Evolutionary conservation across 1,284 basidiomycete genomes (phyloP).

Genomic region (Tetrapyrgos nigripes): DNA sequence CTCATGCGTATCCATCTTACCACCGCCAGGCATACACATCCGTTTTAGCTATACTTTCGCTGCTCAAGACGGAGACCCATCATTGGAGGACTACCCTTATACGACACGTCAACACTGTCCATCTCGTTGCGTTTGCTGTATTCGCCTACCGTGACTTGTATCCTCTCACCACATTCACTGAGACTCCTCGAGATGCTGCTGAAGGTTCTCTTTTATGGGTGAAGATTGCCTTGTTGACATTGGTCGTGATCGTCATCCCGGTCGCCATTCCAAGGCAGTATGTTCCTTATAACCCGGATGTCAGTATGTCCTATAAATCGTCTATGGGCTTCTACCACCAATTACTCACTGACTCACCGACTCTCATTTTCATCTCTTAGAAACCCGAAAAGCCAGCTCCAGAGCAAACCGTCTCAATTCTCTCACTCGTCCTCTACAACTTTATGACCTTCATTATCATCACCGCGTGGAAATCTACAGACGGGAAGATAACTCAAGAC

Average conservation of each 20-base stretch:
- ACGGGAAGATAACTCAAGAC: neutral
- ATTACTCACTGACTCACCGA: constrained; percentile 28
- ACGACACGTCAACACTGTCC: constrained; percentile 27
- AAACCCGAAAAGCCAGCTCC: constrained; percentile 51
- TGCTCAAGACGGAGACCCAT: neutral
- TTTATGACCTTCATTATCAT: constrained; percentile 64
- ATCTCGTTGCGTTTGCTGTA: constrained; percentile 35
- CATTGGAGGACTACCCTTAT: constrained; percentile 14
- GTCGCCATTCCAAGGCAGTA: constrained; percentile 32
- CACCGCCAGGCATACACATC: constrained; percentile 4
- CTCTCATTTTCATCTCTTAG: constrained; percentile 42
- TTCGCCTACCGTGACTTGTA: constrained; percentile 62
- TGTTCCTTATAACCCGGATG: constrained; percentile 34
- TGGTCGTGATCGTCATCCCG: constrained; percentile 29
- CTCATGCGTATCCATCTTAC: too few species aligned
- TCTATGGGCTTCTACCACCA: neutral
- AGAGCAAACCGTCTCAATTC: constrained; percentile 64
- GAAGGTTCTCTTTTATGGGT: constrained; percentile 35
- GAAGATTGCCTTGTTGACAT: constrained; percentile 26
- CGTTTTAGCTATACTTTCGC: neutral
- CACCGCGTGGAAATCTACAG: constrained; percentile 43
- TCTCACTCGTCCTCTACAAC: constrained; percentile 62
- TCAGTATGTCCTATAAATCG: constrained; percentile 23
- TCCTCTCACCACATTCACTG: constrained; percentile 52
- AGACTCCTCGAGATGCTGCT: constrained; percentile 24